Conservation (phyloP, 2,329 filamentous ascomycete genomes). For the Colletotrichum eremochloae region DNA sequence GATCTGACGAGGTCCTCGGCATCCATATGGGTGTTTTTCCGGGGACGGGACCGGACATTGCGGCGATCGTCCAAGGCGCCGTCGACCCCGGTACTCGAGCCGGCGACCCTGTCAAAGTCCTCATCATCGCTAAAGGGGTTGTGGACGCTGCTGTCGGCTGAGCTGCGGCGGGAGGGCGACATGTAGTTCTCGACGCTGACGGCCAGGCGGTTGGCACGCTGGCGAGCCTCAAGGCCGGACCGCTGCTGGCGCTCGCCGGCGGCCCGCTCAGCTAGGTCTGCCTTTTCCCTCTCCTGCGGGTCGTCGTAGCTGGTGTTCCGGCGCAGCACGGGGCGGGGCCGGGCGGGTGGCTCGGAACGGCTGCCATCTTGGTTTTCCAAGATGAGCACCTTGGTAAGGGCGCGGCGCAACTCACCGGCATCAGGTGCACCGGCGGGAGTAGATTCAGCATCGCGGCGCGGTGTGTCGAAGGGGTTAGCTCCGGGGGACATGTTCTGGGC, state of each 20-base stretch:
- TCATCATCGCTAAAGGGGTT: constrained; percentile 37
- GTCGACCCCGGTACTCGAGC: constrained; percentile 23
- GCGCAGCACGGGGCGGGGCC: constrained; percentile 55
- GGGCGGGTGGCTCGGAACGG: constrained; percentile 40
- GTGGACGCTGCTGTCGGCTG: constrained; percentile 15
- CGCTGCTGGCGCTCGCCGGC: constrained; percentile 54
- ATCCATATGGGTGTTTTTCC: constrained; percentile 38
- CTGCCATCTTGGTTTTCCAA: constrained; percentile 46
- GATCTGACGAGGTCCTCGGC: constrained; percentile 54
- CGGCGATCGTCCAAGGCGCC: constrained; percentile 1
- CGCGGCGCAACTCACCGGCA: constrained; percentile 54
- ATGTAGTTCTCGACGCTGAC: constrained; percentile 56
- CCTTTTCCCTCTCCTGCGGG: constrained; percentile 55
- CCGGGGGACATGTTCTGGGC: constrained; percentile 31
- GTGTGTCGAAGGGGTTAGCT: constrained; percentile 37
- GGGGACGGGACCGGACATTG: constrained; percentile 32
- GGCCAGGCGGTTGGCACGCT: constrained; percentile 56
- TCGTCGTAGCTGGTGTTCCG: constrained; percentile 60
- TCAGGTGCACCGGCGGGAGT: constrained; percentile 52
- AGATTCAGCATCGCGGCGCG: constrained; percentile 37
- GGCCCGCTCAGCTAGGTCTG: constrained; percentile 55
- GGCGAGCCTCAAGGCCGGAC: constrained; percentile 57
- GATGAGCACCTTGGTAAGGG: constrained; percentile 55
- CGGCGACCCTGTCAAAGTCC: constrained; percentile 13
- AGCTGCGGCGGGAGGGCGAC: constrained; percentile 45